Evolutionary conservation across 306 rosid genomes (phyloP).

Genomic region (Citrullus amarus): DNA sequence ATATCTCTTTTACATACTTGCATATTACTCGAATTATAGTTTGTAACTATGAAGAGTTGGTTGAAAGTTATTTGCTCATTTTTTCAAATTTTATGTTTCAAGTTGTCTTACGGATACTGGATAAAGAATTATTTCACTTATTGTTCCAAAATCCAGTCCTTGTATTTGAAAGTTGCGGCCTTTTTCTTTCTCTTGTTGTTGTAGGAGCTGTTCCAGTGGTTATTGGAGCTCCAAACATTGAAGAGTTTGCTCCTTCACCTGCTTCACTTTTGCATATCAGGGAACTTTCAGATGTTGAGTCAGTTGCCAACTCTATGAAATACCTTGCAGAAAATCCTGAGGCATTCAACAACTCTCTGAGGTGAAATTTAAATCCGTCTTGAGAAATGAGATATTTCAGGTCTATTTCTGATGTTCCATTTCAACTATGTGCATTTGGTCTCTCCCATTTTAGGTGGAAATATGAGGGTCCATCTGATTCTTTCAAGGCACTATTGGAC

Average conservation of each 20-base stretch:
- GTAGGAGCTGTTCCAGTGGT: conserved; percentile 85
- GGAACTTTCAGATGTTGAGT: conserved; percentile 49
- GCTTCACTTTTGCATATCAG: conserved; percentile 66
- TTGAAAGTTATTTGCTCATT: not conserved
- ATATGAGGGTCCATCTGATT: conserved; percentile 87
- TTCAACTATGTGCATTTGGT: conserved; percentile 1
- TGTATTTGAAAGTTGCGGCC: not conserved
- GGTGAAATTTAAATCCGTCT: conserved; percentile 31
- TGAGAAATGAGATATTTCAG: not conserved
- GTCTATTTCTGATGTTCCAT: not conserved
- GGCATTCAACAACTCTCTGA: conserved; percentile 66
- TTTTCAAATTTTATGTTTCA: not conserved
- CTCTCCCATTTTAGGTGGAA: conserved; percentile 68
- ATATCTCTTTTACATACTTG: not conserved
- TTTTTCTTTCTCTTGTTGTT: not conserved
- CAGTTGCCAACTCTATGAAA: conserved; percentile 65
- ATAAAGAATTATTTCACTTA: not conserved
- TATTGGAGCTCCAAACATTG: conserved; percentile 88
- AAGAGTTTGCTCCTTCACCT: conserved; percentile 70
- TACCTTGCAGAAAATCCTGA: conserved; percentile 61
- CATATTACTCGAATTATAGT: not conserved
- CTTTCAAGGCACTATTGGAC: conserved; percentile 96
- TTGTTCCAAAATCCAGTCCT: not conserved
- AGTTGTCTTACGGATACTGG: not conserved
- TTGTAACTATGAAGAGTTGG: not conserved